Evolutionary conservation across 331 rosid genomes (phyloP), one percentile per base, ranked within the genome.

Genomic region (Malus hybrid): DNA sequence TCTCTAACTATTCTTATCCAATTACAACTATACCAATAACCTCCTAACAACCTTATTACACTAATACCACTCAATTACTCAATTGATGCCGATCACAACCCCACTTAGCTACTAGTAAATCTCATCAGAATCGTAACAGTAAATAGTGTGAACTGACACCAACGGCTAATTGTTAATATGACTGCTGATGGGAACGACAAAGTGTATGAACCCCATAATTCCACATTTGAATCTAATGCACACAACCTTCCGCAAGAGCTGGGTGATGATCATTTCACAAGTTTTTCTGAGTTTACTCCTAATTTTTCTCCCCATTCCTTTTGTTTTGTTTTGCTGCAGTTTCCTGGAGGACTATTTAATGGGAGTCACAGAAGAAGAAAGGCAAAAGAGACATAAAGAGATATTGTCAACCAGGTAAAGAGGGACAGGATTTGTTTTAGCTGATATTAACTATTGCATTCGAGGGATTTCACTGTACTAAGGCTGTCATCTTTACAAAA

Each of bases 361-460:
- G 76, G 99, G 99, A 61, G 67, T 94, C 83, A 87, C 95, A 18
- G 97, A 92, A 63, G 97, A 92, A 78, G 99, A 94, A 86, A 90
- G 99, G 85, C 81, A 87, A 85, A 79, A 11, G 67, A 94, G 97
- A 81, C 93, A 96, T 16, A 93, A 84, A 87, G 95, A 94, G 86
- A 94, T 90, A 82, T 79, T 94, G 75, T 81, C 96, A 80, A 91
- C 99, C 18, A 90, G 99, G 97, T 94, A 83, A 78, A 69, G 39
- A 67, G 39, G 2, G 2, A 6, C 6, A 34, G 2, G 29, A 34
- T 34, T 34, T 34, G 8, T 34, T 34, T 34, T 34, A 34, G 39
- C 39, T 34, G 7, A 34, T 34, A 6, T 34, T 34, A 34, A 7
- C 8, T 8, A 34, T 34, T 2, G 31, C 16, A 20, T 22, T 32